Evolutionary conservation across 1,284 basidiomycete species (phyloP).

Genomic region (Kalmanozyma brasiliensis): DNA sequence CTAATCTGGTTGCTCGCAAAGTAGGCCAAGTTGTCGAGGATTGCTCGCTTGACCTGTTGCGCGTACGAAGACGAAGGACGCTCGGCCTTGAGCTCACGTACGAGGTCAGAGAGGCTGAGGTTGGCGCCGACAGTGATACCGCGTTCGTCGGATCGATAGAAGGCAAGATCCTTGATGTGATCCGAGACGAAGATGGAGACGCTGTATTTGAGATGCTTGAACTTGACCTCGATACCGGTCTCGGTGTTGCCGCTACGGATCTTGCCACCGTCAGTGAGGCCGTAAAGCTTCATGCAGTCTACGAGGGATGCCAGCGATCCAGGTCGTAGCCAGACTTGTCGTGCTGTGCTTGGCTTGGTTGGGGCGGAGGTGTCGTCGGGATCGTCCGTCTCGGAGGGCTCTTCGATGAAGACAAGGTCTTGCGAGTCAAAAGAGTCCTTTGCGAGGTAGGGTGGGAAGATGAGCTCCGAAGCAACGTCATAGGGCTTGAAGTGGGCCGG

Average conservation of each 20-base stretch:
- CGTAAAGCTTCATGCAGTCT: conserved; percentile 44
- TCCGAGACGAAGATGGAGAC: conserved; percentile 66
- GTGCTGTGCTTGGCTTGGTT: conserved; percentile 10
- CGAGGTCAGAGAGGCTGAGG: conserved; percentile 54
- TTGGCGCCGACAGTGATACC: conserved; percentile 64
- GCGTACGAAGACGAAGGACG: conserved; percentile 23
- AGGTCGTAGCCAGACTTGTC: conserved; percentile 58
- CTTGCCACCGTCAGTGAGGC: conserved; percentile 43
- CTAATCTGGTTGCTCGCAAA: conserved; percentile 68
- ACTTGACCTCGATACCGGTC: conserved; percentile 62
- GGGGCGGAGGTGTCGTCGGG: conserved; percentile 20
- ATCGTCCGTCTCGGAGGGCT: conserved; percentile 31
- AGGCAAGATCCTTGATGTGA: conserved; percentile 50
- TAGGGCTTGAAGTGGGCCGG: conserved; percentile 58
- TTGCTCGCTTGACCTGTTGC: conserved; percentile 50
- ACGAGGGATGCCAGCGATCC: conserved; percentile 53
- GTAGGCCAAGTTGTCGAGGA: conserved; percentile 58
- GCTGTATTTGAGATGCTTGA: conserved; percentile 54
- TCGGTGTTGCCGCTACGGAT: conserved; percentile 62
- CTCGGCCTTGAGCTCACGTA: conserved; percentile 44
- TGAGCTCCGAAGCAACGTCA: conserved; percentile 64
- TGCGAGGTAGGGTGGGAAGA: conserved; percentile 66
- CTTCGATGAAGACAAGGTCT: conserved; percentile 57
- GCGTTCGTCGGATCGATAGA: conserved; percentile 38
- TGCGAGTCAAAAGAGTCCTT: conserved; percentile 56